Percentiles rank a stretch among this genome's conserved stretches.
These are phyloP conservation scores for Pisolithus orientalis DNA, from an alignment of 768 basidiomycete genomes.

Conservation along the genomic window DNA sequence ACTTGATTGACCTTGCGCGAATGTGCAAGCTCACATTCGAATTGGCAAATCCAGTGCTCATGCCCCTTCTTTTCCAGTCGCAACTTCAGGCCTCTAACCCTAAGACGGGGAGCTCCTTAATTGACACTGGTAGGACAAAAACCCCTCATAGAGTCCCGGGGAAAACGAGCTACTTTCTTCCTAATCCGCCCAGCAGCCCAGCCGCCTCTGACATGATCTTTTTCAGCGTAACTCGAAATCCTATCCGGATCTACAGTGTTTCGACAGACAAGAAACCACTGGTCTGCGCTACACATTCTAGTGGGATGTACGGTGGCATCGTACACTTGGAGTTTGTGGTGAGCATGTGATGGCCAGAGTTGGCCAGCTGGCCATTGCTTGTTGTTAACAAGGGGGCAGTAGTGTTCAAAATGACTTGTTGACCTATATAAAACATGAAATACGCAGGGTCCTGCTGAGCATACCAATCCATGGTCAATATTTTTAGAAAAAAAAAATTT, in stretches of 20 bases:
- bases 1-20: constrained; percentile 57
- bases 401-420: constrained; percentile 38
- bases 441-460: constrained; percentile 49
- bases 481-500: no score
- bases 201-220: constrained; percentile 33
- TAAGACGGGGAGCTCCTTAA: no score
- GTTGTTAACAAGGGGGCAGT: constrained; percentile 39
- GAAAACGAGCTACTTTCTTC: no score
- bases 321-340: constrained; percentile 64
- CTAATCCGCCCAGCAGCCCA: constrained; percentile 8
- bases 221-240: constrained; percentile 52
- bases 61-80: constrained; percentile 37
- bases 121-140: no score
- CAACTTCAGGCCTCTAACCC: constrained; percentile 3
- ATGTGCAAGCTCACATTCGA: constrained; percentile 51
- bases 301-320: constrained; percentile 51
- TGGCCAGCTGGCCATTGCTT: constrained; percentile 35
- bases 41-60: constrained; percentile 35
- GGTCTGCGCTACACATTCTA: constrained; percentile 32
- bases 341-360: constrained; percentile 59
- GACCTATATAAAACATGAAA: constrained; percentile 44
- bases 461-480: constrained; percentile 47
- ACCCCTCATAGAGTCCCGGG: no score
- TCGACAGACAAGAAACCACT: constrained; percentile 65
- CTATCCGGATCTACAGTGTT: constrained; percentile 61